Conservation (phyloP, 495 filamentous ascomycete species). For the Tuber microsphaerosporum region DNA sequence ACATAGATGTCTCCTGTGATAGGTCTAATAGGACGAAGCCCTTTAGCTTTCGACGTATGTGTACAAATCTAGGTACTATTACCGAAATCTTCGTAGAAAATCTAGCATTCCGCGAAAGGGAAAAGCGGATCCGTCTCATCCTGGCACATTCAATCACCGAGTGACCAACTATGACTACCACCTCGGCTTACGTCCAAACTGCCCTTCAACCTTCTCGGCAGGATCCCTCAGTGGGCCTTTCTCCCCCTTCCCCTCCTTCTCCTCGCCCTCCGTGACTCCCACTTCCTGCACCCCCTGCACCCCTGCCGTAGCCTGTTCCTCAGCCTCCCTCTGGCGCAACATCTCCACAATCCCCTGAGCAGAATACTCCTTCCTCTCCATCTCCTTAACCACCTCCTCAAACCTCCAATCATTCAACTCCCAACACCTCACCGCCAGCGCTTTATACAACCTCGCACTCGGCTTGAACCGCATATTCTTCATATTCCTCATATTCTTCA, state of each 20-base stretch:
- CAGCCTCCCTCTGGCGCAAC: neutral
- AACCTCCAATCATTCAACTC: constrained; percentile 46
- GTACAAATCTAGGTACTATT: neutral
- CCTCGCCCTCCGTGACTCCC: neutral
- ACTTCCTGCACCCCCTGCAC: neutral
- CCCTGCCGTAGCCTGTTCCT: neutral
- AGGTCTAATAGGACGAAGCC: neutral
- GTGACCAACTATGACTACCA: neutral
- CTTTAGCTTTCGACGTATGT: neutral
- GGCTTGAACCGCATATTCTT: constrained; percentile 38
- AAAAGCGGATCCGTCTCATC: neutral
- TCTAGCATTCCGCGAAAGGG: neutral
- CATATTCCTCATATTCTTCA: no score
- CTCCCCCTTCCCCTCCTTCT: neutral
- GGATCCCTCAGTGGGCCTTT: neutral
- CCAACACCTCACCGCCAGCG: constrained; percentile 47
- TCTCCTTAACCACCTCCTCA: constrained; percentile 44
- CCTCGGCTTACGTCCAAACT: neutral
- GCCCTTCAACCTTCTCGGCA: neutral
- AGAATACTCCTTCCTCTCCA: constrained; percentile 34
- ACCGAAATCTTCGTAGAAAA: neutral
- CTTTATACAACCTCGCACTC: constrained; percentile 45
- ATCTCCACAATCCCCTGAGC: neutral
- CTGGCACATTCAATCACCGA: neutral
- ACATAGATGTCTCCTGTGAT: neutral